Evolutionary conservation across 1,139 yeast genomes (phyloP).

Genomic region (Yamadazyma mexicana): DNA sequence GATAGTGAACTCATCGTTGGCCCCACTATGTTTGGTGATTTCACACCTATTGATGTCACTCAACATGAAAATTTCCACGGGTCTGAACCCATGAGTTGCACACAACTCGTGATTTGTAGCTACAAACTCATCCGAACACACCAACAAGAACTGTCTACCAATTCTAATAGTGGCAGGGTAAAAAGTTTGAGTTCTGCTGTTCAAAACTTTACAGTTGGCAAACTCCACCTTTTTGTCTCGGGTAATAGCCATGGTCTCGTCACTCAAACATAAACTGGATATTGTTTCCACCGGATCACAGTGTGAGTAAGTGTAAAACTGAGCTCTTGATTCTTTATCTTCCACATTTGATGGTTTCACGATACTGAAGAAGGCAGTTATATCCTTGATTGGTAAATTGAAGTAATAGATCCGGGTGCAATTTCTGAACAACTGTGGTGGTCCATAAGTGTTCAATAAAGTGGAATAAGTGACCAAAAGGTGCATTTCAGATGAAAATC

Average conservation of each 20-base stretch:
- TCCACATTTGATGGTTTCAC: slow-evolving; percentile 15
- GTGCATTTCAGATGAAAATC: slow-evolving; percentile 38
- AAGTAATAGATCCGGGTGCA: slow-evolving; percentile 59
- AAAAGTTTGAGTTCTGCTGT: slow-evolving; percentile 27
- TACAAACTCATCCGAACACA: slow-evolving; percentile 38
- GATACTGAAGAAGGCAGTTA: slow-evolving; percentile 23
- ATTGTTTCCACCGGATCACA: slow-evolving; percentile 51
- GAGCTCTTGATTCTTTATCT: slow-evolving; percentile 20
- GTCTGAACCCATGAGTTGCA: slow-evolving; percentile 36
- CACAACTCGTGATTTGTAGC: slow-evolving; percentile 22
- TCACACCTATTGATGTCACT: slow-evolving; percentile 54
- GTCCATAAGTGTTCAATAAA: slow-evolving; percentile 41
- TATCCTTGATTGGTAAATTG: slow-evolving; percentile 51
- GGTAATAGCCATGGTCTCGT: slow-evolving; percentile 34
- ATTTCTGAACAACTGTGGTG: slow-evolving; percentile 52
- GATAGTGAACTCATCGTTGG: slow-evolving; percentile 53
- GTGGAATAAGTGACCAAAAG: slow-evolving; percentile 24
- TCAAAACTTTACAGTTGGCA: slow-evolving; percentile 55
- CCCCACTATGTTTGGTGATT: slow-evolving; percentile 49
- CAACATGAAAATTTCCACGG: slow-evolving; percentile 55
- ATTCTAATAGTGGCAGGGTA: slow-evolving; percentile 61
- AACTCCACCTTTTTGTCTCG: slow-evolving; percentile 65
- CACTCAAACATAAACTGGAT: slow-evolving; percentile 50
- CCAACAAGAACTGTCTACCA: slow-evolving; percentile 69
- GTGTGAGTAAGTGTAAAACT: slow-evolving; percentile 39